Evolutionary conservation across 192 early-diverging fungal species (phyloP).

Genomic region (Umbelopsis sp.): DNA sequence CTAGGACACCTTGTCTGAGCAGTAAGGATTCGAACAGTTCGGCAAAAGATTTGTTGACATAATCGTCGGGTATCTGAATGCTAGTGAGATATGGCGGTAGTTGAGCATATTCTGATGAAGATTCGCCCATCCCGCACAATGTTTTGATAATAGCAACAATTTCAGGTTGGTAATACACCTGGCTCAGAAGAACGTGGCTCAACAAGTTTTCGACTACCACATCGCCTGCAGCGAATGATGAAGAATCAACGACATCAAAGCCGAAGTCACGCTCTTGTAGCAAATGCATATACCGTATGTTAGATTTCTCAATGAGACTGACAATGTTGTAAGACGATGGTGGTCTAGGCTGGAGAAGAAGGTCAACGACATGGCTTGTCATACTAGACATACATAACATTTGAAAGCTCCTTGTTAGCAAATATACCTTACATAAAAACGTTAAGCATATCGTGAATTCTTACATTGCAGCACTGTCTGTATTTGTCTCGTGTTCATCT

Average conservation of each 20-base stretch:
- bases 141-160: slow-evolving; percentile 63
- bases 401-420: neutral
- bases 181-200: slow-evolving; percentile 51
- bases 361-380: slow-evolving; percentile 63
- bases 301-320: slow-evolving; percentile 50
- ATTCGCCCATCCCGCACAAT: slow-evolving; percentile 58
- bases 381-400: slow-evolving; percentile 39
- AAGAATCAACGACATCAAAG: slow-evolving; percentile 51
- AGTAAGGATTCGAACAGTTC: slow-evolving; percentile 52
- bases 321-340: slow-evolving; percentile 41
- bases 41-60: slow-evolving; percentile 51
- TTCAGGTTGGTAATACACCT: slow-evolving; percentile 55
- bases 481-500: slow-evolving; percentile 40
- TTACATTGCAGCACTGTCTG: slow-evolving; percentile 48
- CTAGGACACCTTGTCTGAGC: slow-evolving; percentile 53
- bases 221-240: slow-evolving; percentile 66
- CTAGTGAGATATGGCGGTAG: slow-evolving; percentile 38
- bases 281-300: slow-evolving; percentile 61
- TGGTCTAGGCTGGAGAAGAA: slow-evolving; percentile 42
- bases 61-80: slow-evolving; percentile 46
- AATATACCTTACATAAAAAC: no score
- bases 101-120: neutral
- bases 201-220: slow-evolving; percentile 59
- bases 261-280: slow-evolving; percentile 38
- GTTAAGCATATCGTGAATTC: neutral